phyloP scores from a whole-genome alignment of 2,329 filamentous ascomycete species.

The Pseudonectria buxi region DNA sequence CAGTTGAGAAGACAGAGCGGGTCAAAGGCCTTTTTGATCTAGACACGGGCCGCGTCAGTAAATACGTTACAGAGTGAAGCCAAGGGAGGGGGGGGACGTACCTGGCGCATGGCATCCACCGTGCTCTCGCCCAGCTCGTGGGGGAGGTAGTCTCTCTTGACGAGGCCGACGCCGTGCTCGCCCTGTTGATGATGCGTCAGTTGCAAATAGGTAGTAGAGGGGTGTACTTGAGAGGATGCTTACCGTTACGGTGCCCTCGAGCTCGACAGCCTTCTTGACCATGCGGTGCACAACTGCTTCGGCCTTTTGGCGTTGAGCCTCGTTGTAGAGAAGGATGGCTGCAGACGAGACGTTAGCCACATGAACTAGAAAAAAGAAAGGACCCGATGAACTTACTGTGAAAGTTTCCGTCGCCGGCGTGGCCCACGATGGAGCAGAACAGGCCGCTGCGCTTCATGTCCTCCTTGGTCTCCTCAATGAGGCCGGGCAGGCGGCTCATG shows the following conservation, averaged over 20 bases:
- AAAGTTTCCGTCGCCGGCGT: constrained; percentile 75
- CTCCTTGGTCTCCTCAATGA: constrained; percentile 65
- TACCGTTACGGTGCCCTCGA: constrained; percentile 76
- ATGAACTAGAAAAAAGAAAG: not conserved
- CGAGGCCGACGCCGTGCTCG: constrained; percentile 76
- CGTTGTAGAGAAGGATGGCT: constrained; percentile 54
- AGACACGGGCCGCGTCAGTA: constrained; percentile 2
- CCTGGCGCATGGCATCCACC: constrained; percentile 77
- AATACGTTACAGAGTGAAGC: not conserved
- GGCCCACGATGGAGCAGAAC: constrained; percentile 54
- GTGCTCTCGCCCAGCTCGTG: constrained; percentile 70
- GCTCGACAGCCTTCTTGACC: constrained; percentile 78
- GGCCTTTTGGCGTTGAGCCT: constrained; percentile 59
- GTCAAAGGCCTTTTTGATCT: constrained; percentile 77
- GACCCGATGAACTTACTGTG: constrained; percentile 40
- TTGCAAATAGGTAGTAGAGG: constrained; percentile 1
- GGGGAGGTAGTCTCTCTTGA: constrained; percentile 76
- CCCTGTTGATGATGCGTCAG: constrained; percentile 38
- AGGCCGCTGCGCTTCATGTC: constrained; percentile 37
- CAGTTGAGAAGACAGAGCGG: constrained; percentile 64
- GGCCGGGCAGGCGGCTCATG: constrained; percentile 63
- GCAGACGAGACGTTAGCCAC: not conserved
- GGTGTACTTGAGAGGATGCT: constrained; percentile 12
- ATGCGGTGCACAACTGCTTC: constrained; percentile 72
- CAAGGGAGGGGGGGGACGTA: constrained; percentile 31